These are phyloP conservation scores for Endothia cerciana DNA, from an alignment of 2,329 filamentous ascomycete species.

Conservation along the genomic window DNA sequence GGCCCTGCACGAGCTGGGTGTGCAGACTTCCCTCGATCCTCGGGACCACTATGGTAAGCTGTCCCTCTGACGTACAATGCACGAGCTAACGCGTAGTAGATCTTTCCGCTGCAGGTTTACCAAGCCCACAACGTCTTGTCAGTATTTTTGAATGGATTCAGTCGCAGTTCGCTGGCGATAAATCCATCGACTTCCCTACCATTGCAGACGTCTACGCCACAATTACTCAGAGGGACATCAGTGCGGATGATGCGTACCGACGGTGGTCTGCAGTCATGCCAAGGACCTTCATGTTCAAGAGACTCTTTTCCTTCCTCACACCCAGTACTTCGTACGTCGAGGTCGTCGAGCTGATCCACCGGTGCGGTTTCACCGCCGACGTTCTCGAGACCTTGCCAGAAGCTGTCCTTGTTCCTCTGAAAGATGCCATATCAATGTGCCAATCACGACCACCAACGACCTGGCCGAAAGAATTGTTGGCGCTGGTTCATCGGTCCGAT, in stretches of 20 bases:
- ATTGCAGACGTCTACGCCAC: slow-evolving; percentile 51
- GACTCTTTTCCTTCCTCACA: slow-evolving; percentile 65
- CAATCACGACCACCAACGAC: slow-evolving; percentile 79
- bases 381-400: slow-evolving; percentile 85
- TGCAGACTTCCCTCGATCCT: slow-evolving; percentile 51
- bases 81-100: slow-evolving; percentile 34
- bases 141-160: slow-evolving; percentile 59
- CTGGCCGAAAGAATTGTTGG: slow-evolving; percentile 74
- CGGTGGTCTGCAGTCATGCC: slow-evolving; percentile 59
- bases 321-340: slow-evolving; percentile 57
- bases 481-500: slow-evolving; percentile 81
- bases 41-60: slow-evolving; percentile 46
- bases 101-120: slow-evolving; percentile 28
- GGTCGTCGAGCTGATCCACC: slow-evolving; percentile 74
- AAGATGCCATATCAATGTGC: slow-evolving; percentile 82
- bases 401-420: slow-evolving; percentile 76
- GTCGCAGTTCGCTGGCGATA: slow-evolving; percentile 46
- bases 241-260: slow-evolving; percentile 41
- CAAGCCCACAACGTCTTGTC: slow-evolving; percentile 38
- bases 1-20: slow-evolving; percentile 54
- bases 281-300: slow-evolving; percentile 70
- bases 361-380: slow-evolving; percentile 66
- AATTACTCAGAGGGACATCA: slow-evolving; percentile 41
- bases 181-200: slow-evolving; percentile 45
- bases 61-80: slow-evolving; percentile 13